Base-by-base conservation (phyloP, 2,329 filamentous ascomycete species). In the Plectosphaerella cucumerina region DNA sequence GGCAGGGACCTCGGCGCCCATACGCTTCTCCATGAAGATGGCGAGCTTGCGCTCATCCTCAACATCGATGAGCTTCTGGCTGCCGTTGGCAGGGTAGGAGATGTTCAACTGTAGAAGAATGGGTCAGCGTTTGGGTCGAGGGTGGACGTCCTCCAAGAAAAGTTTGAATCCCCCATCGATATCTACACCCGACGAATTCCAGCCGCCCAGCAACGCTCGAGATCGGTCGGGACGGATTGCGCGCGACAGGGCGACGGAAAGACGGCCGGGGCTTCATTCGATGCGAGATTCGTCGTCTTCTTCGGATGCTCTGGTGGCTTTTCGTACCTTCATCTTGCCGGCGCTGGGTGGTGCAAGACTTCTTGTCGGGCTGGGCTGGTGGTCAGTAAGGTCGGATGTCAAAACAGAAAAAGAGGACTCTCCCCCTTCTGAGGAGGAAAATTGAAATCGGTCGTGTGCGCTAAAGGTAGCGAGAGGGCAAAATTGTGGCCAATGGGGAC, bases 21-120 rank as follows among this genome's bases (percentile, higher is more conserved):
- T 94, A 78, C 90, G 89, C 85, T 92, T 92, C 78, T 97, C 94
- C 87, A 96, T 92, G 86, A 97, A 97, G 81, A 94, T 84, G 75
- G 90, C 89, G 76, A 97, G 86, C 86, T 96, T 97, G 81, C 92
- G 91, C 80, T 99, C 95, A 89, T 99, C 95, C 72, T 99, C 94
- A 69, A 99, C 81, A 67, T 99, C 95, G 81, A 99, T 87, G 74
- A 99, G 85, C 85, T 99, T 99, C 80, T 99, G 94, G 72, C 91
- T 94, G 86, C 94, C 94, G 81, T 97, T 97, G 86, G 93, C 90
- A 80, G 94, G 94, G 87, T 92, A 96, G 67, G 77, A 81, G 69
- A 84, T 81, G 80, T 84, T 84, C 76, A 84, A 75, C 80, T 81
- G 56, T 54, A 59, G 23, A n/a, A 42, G 44, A 37, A 43, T 48